Evolutionary conservation across 495 filamentous ascomycete genomes (phyloP), one percentile per base, ranked within the genome.

Genomic region (Lasiosphaeriaceae sp.): DNA sequence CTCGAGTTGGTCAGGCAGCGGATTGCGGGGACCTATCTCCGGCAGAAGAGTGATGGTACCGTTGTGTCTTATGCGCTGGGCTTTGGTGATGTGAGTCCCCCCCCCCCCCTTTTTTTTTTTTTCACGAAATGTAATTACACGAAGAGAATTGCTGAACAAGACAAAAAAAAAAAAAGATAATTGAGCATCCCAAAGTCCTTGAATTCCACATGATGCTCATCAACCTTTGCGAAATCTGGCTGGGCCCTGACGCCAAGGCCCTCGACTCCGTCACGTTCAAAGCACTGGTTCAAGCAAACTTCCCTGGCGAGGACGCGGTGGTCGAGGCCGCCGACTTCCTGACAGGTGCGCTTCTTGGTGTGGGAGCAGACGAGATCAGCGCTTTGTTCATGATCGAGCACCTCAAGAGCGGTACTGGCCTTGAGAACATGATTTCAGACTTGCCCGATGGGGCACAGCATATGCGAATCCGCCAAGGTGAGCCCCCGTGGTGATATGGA

Each of bases 371-470:
- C 0, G 74, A 82, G 8, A 53, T 83, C 21, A 74, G 69, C 45
- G 73, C 74, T 6, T 55, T 77, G 0, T 83, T 65, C 54, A 75
- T 81, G 58, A 61, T 84, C n/a, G 70, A 77, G 46, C 80, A 82
- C 62, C 74, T 73, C 66, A 70, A 71, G 53, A 67, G 67, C 22
- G 73, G 73, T 2, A 70, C 69, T 1, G 77, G 79, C 0, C 55
- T 82, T 4, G 37, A 73, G 17, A 60, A 69, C n/a, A 67, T 81
- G 52, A 56, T 68, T 0, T 78, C 77, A 0, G 76, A 80, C 50
- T 37, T 62, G 2, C 68, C 70, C 20, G 48, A 71, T 39, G 79
- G 78, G 0, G 79, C 66, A 0, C 78, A 80, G 50, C 67, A 77
- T 52, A 65, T 79, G 23, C 65, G 77, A 0, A 71, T 80, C 5